Base-by-base conservation (phyloP, 2,329 filamentous ascomycete genomes). In the Plectosphaerella sp. region DNA sequence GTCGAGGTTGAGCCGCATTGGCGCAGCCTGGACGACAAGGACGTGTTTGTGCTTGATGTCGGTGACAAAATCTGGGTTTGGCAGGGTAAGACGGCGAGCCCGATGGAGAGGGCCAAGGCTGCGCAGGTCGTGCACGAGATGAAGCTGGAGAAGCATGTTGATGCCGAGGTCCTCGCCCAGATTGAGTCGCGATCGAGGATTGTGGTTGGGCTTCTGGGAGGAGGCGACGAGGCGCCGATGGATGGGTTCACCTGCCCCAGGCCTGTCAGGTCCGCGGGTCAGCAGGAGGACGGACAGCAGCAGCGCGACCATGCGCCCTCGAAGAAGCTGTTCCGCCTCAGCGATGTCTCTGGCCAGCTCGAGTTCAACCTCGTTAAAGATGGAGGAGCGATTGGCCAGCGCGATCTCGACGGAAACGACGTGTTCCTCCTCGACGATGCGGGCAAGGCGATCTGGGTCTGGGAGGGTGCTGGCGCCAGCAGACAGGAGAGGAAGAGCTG, bases 11-110 rank as follows among this genome's bases (percentile, higher is more conserved):
- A 81, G 56, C 82, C 84, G 3, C 76, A 70, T 0, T 84, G 80
- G 78, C 60, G 71, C 58, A 86, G 80, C 59, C 73, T 88, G 33
- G 83, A 87, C 58, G 83, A 87, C 53, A 71, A 71, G 49, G 84
- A 88, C 60, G 85, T 87, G 3, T 88, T 87, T 58, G 72, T 88
- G 14, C 66, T 87, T 43, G 84, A 88, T 58, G 74, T 74, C 49
- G 77, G 78, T 22, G 72, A 79, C 48, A 86, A 87, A 70, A 84
- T 88, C 58, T 87, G 80, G 75, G 80, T 87, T 4, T 88, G 85
- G 85, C 85, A 88, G 68, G 85, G 85, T 48, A 76, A 74, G 59
- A 75, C 74, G 42, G 85, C 82, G 62, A 83, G 79, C 46, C 84
- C 84, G 0, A 86, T 87, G 81, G 85, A 88, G 62, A 87, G 86